Evolutionary conservation across 345 rosid species (phyloP).

Genomic region (Trapa bicornis): DNA sequence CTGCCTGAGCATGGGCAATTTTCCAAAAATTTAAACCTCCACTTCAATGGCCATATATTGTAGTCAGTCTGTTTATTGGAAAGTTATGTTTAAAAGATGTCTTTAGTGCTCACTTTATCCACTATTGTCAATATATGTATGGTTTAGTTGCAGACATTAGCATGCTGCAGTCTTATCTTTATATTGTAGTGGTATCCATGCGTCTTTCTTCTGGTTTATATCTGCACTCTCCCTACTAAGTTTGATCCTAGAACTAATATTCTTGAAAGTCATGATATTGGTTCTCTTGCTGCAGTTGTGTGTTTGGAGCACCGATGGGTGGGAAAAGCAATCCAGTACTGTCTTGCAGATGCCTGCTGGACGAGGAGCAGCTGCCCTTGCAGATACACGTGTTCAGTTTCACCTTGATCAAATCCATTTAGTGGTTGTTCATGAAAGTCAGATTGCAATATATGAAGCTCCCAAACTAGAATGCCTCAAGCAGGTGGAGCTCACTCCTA

Average conservation of each 20-base stretch:
- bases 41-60: background rate
- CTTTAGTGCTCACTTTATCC: background rate
- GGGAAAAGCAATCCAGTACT: conserved; percentile 58
- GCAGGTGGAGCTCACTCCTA: conserved; percentile 31
- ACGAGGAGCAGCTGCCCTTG: conserved; percentile 30
- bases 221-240: background rate
- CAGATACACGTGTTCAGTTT: conserved; percentile 76
- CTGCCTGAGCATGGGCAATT: background rate
- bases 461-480: conserved; percentile 52
- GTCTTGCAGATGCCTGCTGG: conserved; percentile 42
- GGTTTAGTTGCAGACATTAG: background rate
- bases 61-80: background rate
- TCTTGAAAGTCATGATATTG: background rate
- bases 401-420: conserved; percentile 56
- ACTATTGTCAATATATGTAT: background rate
- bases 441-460: conserved; percentile 62
- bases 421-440: conserved; percentile 68
- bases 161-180: too few relatives aligned
- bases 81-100: background rate
- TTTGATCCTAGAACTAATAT: background rate
- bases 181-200: too few relatives aligned
- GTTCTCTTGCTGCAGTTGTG: conserved; percentile 35
- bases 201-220: background rate
- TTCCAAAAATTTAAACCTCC: background rate
- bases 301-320: conserved; percentile 69